A percentile compares a stretch with the other conserved stretches of the same genome.
Evolutionary conservation across 2,329 filamentous ascomycete species (phyloP).

Genomic region (Diaporthe eres): DNA sequence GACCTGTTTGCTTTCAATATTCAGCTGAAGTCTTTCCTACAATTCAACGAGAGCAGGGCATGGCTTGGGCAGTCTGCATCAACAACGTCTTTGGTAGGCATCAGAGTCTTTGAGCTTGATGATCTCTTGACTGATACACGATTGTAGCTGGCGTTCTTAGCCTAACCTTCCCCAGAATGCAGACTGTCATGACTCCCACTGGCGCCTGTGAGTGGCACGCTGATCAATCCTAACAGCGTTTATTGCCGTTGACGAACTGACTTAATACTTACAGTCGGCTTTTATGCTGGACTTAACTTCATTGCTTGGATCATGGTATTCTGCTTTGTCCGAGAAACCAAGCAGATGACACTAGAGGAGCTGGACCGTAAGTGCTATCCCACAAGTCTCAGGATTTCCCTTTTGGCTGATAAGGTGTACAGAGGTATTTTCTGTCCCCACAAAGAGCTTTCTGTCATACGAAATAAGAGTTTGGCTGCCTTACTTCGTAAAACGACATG

Average conservation of each 20-base stretch:
- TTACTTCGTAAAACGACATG: constrained; percentile 54
- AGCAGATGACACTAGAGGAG: constrained; percentile 70
- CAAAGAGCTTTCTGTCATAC: constrained; percentile 50
- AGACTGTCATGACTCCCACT: constrained; percentile 50
- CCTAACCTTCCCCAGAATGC: constrained; percentile 46
- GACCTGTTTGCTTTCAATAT: constrained; percentile 77
- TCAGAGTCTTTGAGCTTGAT: background rate
- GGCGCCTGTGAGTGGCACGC: constrained; percentile 48
- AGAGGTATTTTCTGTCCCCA: constrained; percentile 52
- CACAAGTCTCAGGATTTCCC: too few species aligned
- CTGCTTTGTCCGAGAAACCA: constrained; percentile 71
- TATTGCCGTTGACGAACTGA: too few species aligned
- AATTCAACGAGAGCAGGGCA: constrained; percentile 78
- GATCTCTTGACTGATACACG: constrained; percentile 11
- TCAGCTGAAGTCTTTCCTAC: constrained; percentile 79
- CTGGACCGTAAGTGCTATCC: constrained; percentile 58
- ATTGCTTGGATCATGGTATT: constrained; percentile 70
- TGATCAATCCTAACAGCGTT: constrained; percentile 43
- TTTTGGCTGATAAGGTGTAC: background rate
- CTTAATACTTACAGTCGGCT: constrained; percentile 60
- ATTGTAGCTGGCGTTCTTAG: constrained; percentile 46
- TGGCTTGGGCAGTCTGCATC: constrained; percentile 72
- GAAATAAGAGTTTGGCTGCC: constrained; percentile 53
- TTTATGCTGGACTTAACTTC: constrained; percentile 70
- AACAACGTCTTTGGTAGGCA: constrained; percentile 56